A percentile compares a stretch with the other conserved stretches of the same genome.
These are phyloP conservation scores for Penicillium riverlandense DNA, from an alignment of 495 filamentous ascomycete species.

Conservation along the genomic window DNA sequence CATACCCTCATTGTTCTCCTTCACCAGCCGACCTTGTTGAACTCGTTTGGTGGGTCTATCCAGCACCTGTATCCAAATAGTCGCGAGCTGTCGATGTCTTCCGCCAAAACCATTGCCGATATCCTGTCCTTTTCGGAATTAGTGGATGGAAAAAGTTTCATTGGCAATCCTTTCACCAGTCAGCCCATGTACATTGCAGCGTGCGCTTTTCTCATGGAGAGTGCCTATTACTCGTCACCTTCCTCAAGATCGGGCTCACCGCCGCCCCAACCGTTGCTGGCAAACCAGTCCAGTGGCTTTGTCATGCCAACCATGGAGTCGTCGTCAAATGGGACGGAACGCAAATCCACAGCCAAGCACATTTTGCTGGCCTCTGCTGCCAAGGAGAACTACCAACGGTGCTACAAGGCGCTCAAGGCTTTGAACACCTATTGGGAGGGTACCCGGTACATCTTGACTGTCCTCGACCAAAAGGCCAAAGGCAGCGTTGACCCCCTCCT, in stretches of 20 bases:
- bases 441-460: conserved; percentile 77
- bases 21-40: conserved; percentile 72
- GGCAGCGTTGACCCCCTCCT: conserved; percentile 76
- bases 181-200: conserved; percentile 88
- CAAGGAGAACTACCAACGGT: conserved; percentile 72
- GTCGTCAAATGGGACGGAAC: conserved; percentile 22
- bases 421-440: conserved; percentile 77
- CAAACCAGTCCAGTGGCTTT: conserved; percentile 35
- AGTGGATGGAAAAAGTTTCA: conserved; percentile 71
- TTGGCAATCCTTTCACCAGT: conserved; percentile 80
- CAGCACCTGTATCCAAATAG: conserved; percentile 68
- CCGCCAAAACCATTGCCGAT: conserved; percentile 82
- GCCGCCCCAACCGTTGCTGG: conserved; percentile 23
- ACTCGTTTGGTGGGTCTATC: conserved; percentile 64
- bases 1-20: conserved; percentile 79
- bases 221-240: conserved; percentile 43
- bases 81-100: conserved; percentile 76
- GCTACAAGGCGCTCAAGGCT: conserved; percentile 71
- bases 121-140: conserved; percentile 74
- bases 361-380: conserved; percentile 67
- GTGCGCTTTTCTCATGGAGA: conserved; percentile 79
- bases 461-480: conserved; percentile 79
- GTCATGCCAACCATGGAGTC: conserved; percentile 32
- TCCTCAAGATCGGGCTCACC: conserved; percentile 26
- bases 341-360: conserved; percentile 56